Evolutionary conservation across 2,329 filamentous ascomycete species (phyloP).

Genomic region (Aureobasidium pullulans): DNA sequence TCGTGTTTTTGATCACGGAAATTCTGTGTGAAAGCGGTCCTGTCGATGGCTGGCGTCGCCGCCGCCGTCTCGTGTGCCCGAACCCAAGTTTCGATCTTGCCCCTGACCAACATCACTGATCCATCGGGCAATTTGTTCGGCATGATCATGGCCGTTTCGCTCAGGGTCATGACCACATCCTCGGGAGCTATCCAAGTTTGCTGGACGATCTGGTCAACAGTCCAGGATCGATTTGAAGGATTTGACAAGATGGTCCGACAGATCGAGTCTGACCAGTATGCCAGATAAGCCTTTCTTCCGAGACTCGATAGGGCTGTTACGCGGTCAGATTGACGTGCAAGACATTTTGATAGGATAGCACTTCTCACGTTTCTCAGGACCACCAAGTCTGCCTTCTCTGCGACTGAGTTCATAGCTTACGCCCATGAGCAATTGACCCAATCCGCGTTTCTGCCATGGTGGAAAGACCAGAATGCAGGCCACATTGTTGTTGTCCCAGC

Average conservation of each 20-base stretch:
- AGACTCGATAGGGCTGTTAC: constrained; percentile 66
- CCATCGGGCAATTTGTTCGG: constrained; percentile 43
- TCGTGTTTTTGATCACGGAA: constrained; percentile 22
- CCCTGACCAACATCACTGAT: constrained; percentile 48
- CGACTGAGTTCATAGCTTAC: constrained; percentile 87
- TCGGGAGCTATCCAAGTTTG: constrained; percentile 79
- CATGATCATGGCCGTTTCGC: constrained; percentile 69
- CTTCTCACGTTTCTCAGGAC: constrained; percentile 69
- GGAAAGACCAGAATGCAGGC: constrained; percentile 95
- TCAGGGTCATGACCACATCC: constrained; percentile 70
- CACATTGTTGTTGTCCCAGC: constrained; percentile 97
- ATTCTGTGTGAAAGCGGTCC: constrained; percentile 62
- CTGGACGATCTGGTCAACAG: constrained; percentile 63
- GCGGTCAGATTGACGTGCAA: not conserved
- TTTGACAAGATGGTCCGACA: constrained; percentile 54
- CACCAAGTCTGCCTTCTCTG: constrained; percentile 75
- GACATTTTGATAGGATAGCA: too few relatives aligned
- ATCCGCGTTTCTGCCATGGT: constrained; percentile 84
- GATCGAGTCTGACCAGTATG: constrained; percentile 82
- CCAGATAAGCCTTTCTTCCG: constrained; percentile 71
- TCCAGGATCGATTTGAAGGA: constrained; percentile 46
- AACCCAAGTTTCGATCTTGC: constrained; percentile 60
- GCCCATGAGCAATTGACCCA: constrained; percentile 84
- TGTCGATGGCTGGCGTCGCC: constrained; percentile 58
- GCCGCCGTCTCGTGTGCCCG: constrained; percentile 55